These are phyloP conservation scores for Setaria viridis DNA, from an alignment of 202 grass and related monocot genomes.

Conservation along the genomic window DNA sequence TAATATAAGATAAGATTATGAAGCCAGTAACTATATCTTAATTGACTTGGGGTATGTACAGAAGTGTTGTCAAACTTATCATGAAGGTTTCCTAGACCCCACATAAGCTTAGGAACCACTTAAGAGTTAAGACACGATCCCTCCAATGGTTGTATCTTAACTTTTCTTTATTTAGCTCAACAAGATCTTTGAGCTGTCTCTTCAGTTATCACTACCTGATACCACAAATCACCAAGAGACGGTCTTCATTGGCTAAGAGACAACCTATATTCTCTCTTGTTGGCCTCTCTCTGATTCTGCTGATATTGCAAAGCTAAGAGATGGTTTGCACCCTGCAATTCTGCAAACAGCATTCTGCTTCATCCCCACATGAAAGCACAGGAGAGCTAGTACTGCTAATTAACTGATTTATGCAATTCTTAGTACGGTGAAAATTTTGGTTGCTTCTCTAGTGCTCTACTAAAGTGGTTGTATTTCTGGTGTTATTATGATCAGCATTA, in stretches of 20 bases:
- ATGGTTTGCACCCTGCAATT: neutral
- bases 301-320: neutral
- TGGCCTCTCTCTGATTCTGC: neutral
- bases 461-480: constrained; percentile 5
- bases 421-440: neutral
- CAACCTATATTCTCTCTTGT: neutral
- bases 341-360: neutral
- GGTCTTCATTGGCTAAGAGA: neutral
- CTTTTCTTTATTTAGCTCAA: neutral
- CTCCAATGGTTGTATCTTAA: neutral
- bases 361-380: neutral
- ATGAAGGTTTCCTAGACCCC: neutral
- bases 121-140: neutral
- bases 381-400: neutral
- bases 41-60: neutral
- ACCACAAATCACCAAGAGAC: neutral
- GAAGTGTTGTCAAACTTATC: neutral
- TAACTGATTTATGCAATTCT: neutral
- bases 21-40: neutral
- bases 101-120: neutral
- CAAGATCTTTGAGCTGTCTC: neutral
- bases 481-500: neutral
- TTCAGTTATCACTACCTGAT: neutral
- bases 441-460: neutral
- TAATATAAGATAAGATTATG: neutral